Evolutionary conservation across 768 basidiomycete species (phyloP), one percentile per base, ranked within the genome.

Genomic region (Naganishia randhawae): DNA sequence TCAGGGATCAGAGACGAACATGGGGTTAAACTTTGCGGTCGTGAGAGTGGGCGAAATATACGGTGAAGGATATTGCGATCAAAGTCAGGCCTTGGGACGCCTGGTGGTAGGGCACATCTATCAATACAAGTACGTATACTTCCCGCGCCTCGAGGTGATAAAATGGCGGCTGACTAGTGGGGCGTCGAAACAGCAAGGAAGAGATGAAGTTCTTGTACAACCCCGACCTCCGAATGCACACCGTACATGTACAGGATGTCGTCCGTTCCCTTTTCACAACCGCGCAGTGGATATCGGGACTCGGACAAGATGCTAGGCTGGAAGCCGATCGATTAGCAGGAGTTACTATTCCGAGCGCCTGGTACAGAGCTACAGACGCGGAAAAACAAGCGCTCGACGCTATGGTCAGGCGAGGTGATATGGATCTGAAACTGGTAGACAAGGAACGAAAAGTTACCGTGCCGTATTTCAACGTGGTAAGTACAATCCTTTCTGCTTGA

Each of bases 151-250:
- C 29, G 50, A 16, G 32, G 16, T 31, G 45, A 25, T 7, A 14
- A 7, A 5, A 16, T 25, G 14, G 13, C 19, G 37, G 32, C 29
- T 62, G 19, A 29, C 25, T 45, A 11, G 8, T 50, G 11, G 3
- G 9, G 32, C 35, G 4, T 2, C 63, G 14, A 27, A 62, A 27
- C 67, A 77, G 74, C 39, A 73, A 76, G n/a, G 75, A 79, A 45
- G 76, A 79, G 52, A 79, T 79, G 78, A 77, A 77, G 63, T 79
- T 77, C 54, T 65, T 79, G 22, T 72, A 79, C 73, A 76, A 76
- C 54, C 72, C 77, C 31, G 77, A 79, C 39, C 69, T 79, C 4
- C 72, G 76, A n/a, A 69, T 77, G 32, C 73, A 79, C 69, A 77
- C 75, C 6, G 65, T 79, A 19, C 76, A 79, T 57, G 71, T 73